These are phyloP conservation scores for Neocallimastix lanati DNA, from an alignment of 192 early-diverging fungal species.

Conservation along the genomic window DNA sequence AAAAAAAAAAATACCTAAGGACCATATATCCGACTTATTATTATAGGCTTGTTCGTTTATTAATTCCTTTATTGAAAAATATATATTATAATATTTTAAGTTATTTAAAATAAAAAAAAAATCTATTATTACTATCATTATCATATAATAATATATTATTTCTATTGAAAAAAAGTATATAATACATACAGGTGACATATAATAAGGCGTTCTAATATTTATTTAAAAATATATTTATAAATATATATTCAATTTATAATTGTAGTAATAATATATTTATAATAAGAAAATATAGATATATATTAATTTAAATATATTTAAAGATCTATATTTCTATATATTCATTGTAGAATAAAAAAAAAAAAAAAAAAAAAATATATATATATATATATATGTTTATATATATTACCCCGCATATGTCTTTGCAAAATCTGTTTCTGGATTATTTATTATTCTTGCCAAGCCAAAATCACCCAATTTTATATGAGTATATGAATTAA, in stretches of 20 bases:
- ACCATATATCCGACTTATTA: slow-evolving; percentile 56
- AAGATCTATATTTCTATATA: too few relatives aligned
- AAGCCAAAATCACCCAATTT: slow-evolving; percentile 66
- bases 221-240: too few relatives aligned
- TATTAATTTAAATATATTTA: too few relatives aligned
- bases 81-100: too few relatives aligned
- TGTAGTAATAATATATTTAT: too few relatives aligned
- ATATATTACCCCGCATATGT: slow-evolving; percentile 51
- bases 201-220: slow-evolving; percentile 34
- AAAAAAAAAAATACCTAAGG: slow-evolving; percentile 25
- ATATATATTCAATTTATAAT: too few relatives aligned
- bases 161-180: too few relatives aligned
- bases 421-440: slow-evolving; percentile 41
- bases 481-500: slow-evolving; percentile 36
- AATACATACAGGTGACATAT: slow-evolving; percentile 51
- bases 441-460: slow-evolving; percentile 34
- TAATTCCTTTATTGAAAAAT: slow-evolving; percentile 43
- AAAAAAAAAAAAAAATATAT: background rate
- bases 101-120: too few relatives aligned
- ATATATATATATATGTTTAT: background rate
- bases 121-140: too few relatives aligned
- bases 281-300: too few relatives aligned
- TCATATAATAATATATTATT: too few relatives aligned
- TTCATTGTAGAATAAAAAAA: too few relatives aligned
- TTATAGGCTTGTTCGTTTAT: slow-evolving; percentile 48